phyloP scores from a whole-genome alignment of 2,329 filamentous ascomycete species.

The Monosporascus sp. region DNA sequence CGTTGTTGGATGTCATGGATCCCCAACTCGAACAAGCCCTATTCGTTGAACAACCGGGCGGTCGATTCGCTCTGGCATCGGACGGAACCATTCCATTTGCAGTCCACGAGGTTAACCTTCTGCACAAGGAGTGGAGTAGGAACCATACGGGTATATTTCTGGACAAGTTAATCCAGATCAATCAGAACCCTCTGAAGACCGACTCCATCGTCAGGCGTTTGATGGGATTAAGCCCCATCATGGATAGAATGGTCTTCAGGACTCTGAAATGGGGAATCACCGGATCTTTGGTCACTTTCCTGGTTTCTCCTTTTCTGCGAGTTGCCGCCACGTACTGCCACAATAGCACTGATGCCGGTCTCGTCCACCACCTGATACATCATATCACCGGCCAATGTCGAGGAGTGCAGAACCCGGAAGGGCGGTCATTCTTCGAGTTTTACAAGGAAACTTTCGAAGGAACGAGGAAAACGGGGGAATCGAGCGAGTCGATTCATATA shows the following conservation, averaged over 20 bases:
- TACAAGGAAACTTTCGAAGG: slow-evolving; percentile 29
- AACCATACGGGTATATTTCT: slow-evolving; percentile 47
- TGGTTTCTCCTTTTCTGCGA: slow-evolving; percentile 52
- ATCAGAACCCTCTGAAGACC: slow-evolving; percentile 49
- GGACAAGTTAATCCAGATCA: slow-evolving; percentile 60
- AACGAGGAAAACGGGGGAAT: slow-evolving; percentile 24
- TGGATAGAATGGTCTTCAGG: slow-evolving; percentile 47
- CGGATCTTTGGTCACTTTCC: slow-evolving; percentile 41
- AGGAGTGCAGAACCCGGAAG: slow-evolving; percentile 42
- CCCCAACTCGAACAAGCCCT: slow-evolving; percentile 27
- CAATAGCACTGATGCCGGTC: slow-evolving; percentile 28
- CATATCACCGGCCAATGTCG: slow-evolving; percentile 41
- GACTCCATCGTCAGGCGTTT: slow-evolving; percentile 54
- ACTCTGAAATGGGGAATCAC: slow-evolving; percentile 51
- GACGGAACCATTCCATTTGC: slow-evolving; percentile 40
- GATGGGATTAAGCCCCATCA: slow-evolving; percentile 43
- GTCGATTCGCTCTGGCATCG: slow-evolving; percentile 32
- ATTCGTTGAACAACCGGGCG: slow-evolving; percentile 34
- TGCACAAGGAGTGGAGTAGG: slow-evolving; percentile 39
- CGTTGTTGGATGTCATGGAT: slow-evolving; percentile 40
- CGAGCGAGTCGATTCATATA: slow-evolving; percentile 23
- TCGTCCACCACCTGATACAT: slow-evolving; percentile 34
- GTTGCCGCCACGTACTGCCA: slow-evolving; percentile 50
- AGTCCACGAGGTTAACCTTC: slow-evolving; percentile 37
- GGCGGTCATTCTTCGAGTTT: slow-evolving; percentile 43